These are phyloP conservation scores for Nyssa sinensis DNA, from an alignment of 148 eudicot species.

Conservation along the genomic window DNA sequence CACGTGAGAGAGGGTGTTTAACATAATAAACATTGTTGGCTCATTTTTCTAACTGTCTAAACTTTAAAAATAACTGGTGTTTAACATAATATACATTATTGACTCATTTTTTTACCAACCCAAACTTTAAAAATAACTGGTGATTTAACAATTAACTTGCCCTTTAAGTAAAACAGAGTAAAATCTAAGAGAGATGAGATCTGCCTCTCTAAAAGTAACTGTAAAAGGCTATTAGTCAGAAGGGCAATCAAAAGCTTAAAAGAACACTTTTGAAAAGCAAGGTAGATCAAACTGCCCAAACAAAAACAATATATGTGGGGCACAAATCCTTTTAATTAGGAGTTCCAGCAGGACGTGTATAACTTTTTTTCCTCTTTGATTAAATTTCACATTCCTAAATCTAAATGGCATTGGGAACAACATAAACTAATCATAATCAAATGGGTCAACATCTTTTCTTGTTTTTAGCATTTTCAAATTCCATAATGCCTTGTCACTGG, in stretches of 20 bases:
- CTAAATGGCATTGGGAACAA: conserved; percentile 70
- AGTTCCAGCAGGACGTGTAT: conserved; percentile 32
- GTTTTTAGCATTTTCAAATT: conserved; percentile 33
- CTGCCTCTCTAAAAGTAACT: conserved; percentile 46
- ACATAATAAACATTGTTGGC: too few species aligned
- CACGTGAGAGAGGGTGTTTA: too few species aligned
- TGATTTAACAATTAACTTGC: too few species aligned
- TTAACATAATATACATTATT: too few species aligned
- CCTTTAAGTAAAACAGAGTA: background rate
- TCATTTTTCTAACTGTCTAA: too few species aligned
- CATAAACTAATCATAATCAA: conserved; percentile 48
- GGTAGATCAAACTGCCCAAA: conserved; percentile 24
- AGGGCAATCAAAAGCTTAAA: conserved; percentile 33
- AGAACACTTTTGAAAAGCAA: conserved; percentile 23
- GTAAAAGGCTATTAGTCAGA: conserved; percentile 57
- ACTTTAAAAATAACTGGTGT: too few species aligned
- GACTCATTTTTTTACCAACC: too few species aligned
- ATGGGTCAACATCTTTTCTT: conserved; percentile 38
- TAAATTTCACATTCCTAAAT: conserved; percentile 56
- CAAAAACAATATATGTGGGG: conserved; percentile 28
- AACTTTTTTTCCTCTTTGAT: conserved; percentile 31
- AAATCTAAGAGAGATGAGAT: conserved; percentile 14
- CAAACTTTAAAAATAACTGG: too few species aligned
- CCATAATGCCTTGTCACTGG: conserved; percentile 26
- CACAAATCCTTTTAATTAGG: conserved; percentile 28